Conservation (phyloP, 345 rosid genomes). For the Citropsis articulata region DNA sequence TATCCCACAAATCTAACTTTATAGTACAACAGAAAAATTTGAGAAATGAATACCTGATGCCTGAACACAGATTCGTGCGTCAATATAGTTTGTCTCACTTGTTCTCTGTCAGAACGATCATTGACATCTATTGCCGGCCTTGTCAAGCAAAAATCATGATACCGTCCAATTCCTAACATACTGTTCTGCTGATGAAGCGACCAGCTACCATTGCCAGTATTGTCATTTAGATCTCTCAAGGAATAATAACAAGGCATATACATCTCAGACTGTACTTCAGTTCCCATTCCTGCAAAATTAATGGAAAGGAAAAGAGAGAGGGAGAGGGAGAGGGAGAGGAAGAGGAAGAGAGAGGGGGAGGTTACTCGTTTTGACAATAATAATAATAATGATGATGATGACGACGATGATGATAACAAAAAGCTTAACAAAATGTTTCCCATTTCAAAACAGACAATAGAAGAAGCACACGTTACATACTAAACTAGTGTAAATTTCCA, state of each 20-base stretch:
- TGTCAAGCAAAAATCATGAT: conserved; percentile 29
- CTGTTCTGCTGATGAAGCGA: conserved; percentile 34
- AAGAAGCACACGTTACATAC: not conserved
- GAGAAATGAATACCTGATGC: conserved; percentile 52
- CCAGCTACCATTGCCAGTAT: conserved; percentile 45
- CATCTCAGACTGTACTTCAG: conserved; percentile 61
- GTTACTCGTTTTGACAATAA: not conserved
- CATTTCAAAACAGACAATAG: not conserved
- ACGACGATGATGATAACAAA: not conserved
- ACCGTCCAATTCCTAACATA: conserved; percentile 40
- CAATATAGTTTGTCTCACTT: conserved; percentile 60
- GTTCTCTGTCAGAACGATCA: conserved; percentile 41
- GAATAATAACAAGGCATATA: conserved; percentile 48
- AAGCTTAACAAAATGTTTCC: not conserved
- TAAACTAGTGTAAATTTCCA: not conserved
- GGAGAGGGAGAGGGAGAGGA: not conserved
- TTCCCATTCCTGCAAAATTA: conserved; percentile 56
- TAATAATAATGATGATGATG: not conserved
- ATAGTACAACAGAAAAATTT: not conserved
- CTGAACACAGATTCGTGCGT: conserved; percentile 68
- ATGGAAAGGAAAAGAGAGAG: not conserved
- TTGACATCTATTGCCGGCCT: conserved; percentile 28
- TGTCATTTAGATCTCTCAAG: conserved; percentile 48
- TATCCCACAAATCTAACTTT: not conserved
- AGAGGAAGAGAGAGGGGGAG: not conserved